Conservation (phyloP, 2,329 filamentous ascomycete species). For the Ophiostoma populinum region DNA sequence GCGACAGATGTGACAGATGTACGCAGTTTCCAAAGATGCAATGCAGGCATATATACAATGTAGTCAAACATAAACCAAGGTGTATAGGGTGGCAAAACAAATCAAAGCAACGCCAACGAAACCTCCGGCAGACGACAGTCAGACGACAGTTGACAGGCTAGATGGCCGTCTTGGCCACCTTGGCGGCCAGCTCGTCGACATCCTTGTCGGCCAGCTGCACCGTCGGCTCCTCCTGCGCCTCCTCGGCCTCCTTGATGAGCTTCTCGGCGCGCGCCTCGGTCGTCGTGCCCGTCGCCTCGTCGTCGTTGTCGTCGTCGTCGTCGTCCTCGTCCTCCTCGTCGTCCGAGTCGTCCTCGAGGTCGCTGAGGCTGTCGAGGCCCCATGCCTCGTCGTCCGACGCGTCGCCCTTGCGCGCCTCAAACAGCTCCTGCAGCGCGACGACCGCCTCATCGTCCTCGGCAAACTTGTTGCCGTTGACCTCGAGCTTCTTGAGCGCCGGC, state of each 20-base stretch:
- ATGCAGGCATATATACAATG: slow-evolving; percentile 1
- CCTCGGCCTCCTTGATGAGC: slow-evolving; percentile 49
- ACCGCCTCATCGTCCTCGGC: slow-evolving; percentile 66
- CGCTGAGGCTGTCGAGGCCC: slow-evolving; percentile 73
- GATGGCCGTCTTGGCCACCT: slow-evolving; percentile 53
- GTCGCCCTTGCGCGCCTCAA: slow-evolving; percentile 61
- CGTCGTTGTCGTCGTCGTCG: slow-evolving; percentile 52
- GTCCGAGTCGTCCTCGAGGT: slow-evolving; percentile 62
- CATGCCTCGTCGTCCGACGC: slow-evolving; percentile 56
- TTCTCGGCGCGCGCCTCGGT: slow-evolving; percentile 51
- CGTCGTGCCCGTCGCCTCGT: slow-evolving; percentile 27
- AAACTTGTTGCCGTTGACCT: slow-evolving; percentile 94
- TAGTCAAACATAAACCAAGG: slow-evolving; percentile 1
- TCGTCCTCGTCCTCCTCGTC: slow-evolving; percentile 53
- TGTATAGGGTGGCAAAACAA: neutral
- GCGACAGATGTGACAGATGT: no score
- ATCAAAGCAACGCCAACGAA: neutral
- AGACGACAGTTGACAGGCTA: slow-evolving; percentile 16
- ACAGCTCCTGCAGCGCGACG: slow-evolving; percentile 46
- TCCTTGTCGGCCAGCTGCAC: slow-evolving; percentile 54
- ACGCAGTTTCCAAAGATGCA: no score
- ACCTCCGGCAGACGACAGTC: neutral
- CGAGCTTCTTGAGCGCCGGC: slow-evolving; percentile 65
- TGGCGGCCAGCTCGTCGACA: slow-evolving; percentile 64
- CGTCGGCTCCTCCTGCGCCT: slow-evolving; percentile 58